Percentiles rank a stretch among this genome's conserved stretches.
These are phyloP conservation scores for Pouteria glomerata DNA, from an alignment of 148 eudicot genomes.

Conservation along the genomic window DNA sequence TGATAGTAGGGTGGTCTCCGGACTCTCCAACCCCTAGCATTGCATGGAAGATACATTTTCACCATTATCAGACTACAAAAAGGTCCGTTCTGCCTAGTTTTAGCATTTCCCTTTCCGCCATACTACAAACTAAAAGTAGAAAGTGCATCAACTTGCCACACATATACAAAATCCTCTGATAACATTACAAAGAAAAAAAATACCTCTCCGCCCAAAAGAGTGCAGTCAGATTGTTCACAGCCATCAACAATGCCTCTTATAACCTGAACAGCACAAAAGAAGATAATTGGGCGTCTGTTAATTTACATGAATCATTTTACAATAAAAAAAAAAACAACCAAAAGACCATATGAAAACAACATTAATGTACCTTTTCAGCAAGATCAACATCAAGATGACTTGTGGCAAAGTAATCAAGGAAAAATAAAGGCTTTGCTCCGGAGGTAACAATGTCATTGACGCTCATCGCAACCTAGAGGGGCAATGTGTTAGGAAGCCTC, in stretches of 20 bases:
- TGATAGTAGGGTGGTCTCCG: background rate
- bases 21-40: background rate
- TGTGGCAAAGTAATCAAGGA: conserved; percentile 96
- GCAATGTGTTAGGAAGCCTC: conserved; percentile 1
- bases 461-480: conserved; percentile 90
- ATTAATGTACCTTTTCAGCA: conserved; percentile 63
- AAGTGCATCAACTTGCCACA: background rate
- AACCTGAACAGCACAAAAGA: conserved; percentile 45
- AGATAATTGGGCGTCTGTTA: background rate
- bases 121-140: background rate
- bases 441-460: conserved; percentile 94
- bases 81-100: background rate
- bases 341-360: background rate
- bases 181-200: background rate
- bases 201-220: conserved; percentile 98
- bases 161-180: background rate
- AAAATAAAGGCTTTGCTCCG: conserved; percentile 91
- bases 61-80: background rate
- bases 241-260: conserved; percentile 90
- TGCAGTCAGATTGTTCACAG: conserved; percentile 87
- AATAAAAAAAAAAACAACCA: background rate
- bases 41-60: background rate
- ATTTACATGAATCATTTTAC: background rate
- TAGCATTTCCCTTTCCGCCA: background rate
- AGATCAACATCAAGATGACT: conserved; percentile 91